Evolutionary conservation across 148 eudicot genomes (phyloP).

Genomic region (Gaultheria prostrata): DNA sequence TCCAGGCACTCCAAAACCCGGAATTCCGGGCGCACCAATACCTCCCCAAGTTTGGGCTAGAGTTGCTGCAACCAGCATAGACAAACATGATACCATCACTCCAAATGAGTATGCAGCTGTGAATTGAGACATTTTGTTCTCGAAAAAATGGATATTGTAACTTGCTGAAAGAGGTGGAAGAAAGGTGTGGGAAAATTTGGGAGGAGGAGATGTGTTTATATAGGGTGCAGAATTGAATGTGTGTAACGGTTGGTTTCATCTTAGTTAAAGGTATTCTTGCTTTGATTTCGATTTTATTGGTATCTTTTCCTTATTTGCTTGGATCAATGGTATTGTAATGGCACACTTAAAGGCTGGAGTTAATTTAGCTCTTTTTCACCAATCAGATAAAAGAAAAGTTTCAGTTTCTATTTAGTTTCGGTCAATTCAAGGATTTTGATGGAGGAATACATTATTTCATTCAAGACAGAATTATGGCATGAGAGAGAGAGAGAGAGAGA

Average conservation of each 20-base stretch:
- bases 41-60: constrained; percentile 2
- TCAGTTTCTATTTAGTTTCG: neutral
- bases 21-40: neutral
- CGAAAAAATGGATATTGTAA: neutral
- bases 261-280: neutral
- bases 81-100: neutral
- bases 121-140: neutral
- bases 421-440: neutral
- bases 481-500: too few species aligned
- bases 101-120: neutral
- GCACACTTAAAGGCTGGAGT: neutral
- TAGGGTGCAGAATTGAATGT: neutral
- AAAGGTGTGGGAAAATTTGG: neutral
- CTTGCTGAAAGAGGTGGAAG: neutral
- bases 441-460: neutral
- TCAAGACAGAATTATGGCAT: too few species aligned
- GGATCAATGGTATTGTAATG: neutral
- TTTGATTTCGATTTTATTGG: neutral
- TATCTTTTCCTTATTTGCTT: neutral
- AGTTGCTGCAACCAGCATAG: constrained; percentile 3
- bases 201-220: neutral
- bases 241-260: neutral
- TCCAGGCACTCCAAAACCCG: neutral
- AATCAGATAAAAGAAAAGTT: neutral
- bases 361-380: neutral